A percentile compares a stretch with the other conserved stretches of the same genome.
These are phyloP conservation scores for Phytomonas serpens DNA, from an alignment of 208 protist genomes.

Conservation along the genomic window DNA sequence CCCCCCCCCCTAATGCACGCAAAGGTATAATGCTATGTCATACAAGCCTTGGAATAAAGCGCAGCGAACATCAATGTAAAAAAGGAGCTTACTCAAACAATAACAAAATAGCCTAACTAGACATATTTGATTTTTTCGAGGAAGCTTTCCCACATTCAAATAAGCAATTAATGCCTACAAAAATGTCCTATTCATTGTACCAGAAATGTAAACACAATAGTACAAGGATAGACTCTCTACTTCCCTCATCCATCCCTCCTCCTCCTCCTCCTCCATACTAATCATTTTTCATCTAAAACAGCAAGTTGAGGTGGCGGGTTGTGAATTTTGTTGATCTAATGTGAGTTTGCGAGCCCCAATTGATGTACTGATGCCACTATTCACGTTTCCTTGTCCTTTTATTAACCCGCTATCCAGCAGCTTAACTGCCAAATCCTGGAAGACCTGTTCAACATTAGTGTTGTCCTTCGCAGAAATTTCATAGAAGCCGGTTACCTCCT, in stretches of 20 bases:
- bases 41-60: background rate
- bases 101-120: background rate
- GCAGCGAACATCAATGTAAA: background rate
- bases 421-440: slow-evolving; percentile 83
- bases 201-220: background rate
- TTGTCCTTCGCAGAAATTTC: slow-evolving; percentile 87
- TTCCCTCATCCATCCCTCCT: background rate
- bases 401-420: slow-evolving; percentile 89
- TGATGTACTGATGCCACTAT: slow-evolving; percentile 6
- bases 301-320: background rate
- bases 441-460: slow-evolving; percentile 76
- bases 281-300: slow-evolving; percentile 2
- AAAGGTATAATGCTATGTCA: background rate
- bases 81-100: slow-evolving; percentile 3
- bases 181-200: background rate
- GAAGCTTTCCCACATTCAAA: background rate
- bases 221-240: background rate
- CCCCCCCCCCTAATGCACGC: slow-evolving; percentile 7
- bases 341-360: background rate
- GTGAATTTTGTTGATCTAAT: background rate
- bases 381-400: slow-evolving; percentile 14
- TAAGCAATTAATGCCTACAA: background rate
- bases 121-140: background rate
- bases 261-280: background rate
- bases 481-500: slow-evolving; percentile 72